Base-by-base conservation (phyloP, 352 stramenopile genomes). In the Peronospora farinosa region DNA sequence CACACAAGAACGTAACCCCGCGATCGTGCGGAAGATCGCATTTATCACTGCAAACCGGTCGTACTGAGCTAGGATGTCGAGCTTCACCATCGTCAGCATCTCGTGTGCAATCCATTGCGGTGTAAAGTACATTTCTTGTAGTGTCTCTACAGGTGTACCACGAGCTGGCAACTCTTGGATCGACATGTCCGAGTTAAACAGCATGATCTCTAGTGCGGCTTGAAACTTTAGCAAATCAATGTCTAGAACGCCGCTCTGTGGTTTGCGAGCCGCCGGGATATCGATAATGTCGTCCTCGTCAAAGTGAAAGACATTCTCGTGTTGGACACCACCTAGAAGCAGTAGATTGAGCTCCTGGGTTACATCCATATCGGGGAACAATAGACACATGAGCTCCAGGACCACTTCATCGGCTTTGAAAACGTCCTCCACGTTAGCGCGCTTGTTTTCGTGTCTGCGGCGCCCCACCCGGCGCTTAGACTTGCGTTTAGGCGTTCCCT, bases 271-370 rank as follows among this genome's bases (percentile, higher is more conserved):
- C 10, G 47, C 19, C 2, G 54, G 49, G n/a, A 47, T 19, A 6
- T 66, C 52, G 1, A 67, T 49, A 40, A 54, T 46, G 16, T 83
- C 64, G 48, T 92, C 78, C 16, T 86, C 67, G 36, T 92, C 78
- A 38, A 92, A 87, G 43, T 84, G 62, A 36, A 90, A 86, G 13
- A 92, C 70, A 33, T 84, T 72, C 32, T 77, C 77, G 36, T 72
- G 55, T 31, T 65, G 69, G 10, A 65, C 56, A 9, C 72, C 62
- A 0, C 66, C 73, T 0, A 89, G 65, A 8, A 90, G 57, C 23
- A 78, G 52, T 49, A 88, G 44, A 40, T 92, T 92, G 7, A 92
- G 67, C 50, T 92, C 78, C 51, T 88, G 78, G 13, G 74, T 72
- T n/a, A 92, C 78, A 40, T 92, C 78, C 8, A 90, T 47, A 17